Evolutionary conservation across 208 protist species (phyloP), one percentile per base, ranked within the genome.

Genomic region (Trichomonas tenax): DNA sequence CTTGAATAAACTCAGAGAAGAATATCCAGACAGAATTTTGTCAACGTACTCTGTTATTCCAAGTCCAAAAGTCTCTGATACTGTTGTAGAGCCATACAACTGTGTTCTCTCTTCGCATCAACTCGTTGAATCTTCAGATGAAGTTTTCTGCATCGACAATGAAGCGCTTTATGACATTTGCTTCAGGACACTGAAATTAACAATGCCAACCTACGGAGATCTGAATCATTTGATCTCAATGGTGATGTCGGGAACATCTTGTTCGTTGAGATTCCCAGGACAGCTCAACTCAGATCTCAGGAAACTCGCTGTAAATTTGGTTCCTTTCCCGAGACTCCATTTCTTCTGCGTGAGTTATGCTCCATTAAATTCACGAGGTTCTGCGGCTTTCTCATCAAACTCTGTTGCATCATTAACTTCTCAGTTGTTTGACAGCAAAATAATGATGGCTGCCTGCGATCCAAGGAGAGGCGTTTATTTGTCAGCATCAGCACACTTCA

Each of bases 21-120:
- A 98, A 15, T 99, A 98, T 97, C 98, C 98, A 96, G 99, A 99
- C 97, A 98, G 99, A 96, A 99, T 99, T 96, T 99, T 99, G 98
- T 98, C 98, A 96, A 99, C 99, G 86, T 99, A 99, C 98, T 99
- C 98, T 88, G 98, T 99, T 63, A 98, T 99, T 63, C 99, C 99
- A 86, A 99, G 98, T 38, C 98, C 98, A 96, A 99, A 99, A 97
- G 98, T 99, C 31, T 99, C 98, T 63, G 98, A 99, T 97, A 98
- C 98, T 49, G 97, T 98, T 81, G 97, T 98, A 34, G 97, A 98
- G 95, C 96, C 97, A 34, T 97, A 98, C 96, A 98, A 98, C 96
- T 96, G 97, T 41, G 97, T 97, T n/a, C 95, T 98, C 8, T 97
- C 97, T 14, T 95, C 97, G 4, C 98, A 98, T 84, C 97, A 98